Base-by-base conservation (phyloP, 441 rosid genomes). In the Hura crepitans region DNA sequence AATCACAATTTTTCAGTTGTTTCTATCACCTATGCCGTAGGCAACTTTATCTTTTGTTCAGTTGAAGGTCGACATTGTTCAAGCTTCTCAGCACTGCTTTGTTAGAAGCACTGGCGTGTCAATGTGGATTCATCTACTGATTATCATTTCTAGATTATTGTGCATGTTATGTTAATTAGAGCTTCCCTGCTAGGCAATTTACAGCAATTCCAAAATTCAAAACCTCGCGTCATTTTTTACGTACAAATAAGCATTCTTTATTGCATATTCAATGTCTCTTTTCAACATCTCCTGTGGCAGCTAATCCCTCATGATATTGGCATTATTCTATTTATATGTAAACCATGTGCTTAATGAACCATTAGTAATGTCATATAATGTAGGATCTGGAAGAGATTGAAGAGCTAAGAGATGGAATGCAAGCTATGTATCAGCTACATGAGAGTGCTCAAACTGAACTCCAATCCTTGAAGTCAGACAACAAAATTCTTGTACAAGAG, bases 301-400 rank as follows among this genome's bases (percentile, higher is more conserved):
- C 13, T 6, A 7, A 50, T 13, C 61, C n/a, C 62, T 60, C 55
- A 17, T 51, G 58, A 20, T 71, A 6, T 22, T 30, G 20, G 30
- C 27, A 6, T 14, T 63, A 20, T 71, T 14, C 7, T 28, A 60
- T 2, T 42, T 50, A 12, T 5, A 7, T 37, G 20, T 58, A 53
- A 22, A 39, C 37, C 8, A 56, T 46, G 59, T 66, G 33, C 27
- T 27, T 68, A 6, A 28, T 14, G 31, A 12, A 35, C 50, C 14
- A 30, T 42, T 43, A 74, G 12, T 72, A 43, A 37, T 70, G 66
- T 78, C 53, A 18, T 70, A 65, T 72, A 53, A 76, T 47, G 59
- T 77, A 93, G 96, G 93, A 75, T 67, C 78, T 78, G 77, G 78
- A 85, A 64, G 88, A 84, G 77, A 75, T 77, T 23, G 82, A 77